Conservation (phyloP, 371 early-diverging fungal species). For the Thermomucor indicae-seudaticae region DNA sequence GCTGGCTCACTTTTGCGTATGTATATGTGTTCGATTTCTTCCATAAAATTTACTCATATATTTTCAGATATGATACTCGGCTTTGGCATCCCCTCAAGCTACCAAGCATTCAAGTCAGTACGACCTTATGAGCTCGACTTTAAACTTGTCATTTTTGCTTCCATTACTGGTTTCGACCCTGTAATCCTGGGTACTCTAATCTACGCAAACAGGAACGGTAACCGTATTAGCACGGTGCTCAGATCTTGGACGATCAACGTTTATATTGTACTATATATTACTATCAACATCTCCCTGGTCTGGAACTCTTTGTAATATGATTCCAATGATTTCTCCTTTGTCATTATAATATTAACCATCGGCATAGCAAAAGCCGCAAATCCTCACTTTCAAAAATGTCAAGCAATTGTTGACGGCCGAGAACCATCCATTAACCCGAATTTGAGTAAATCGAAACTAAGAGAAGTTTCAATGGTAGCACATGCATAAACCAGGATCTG, state of each 20-base stretch:
- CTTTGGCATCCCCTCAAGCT: constrained; percentile 64
- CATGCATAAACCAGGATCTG: no score
- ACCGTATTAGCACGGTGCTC: constrained; percentile 35
- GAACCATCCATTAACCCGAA: no score
- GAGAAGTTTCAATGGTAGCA: no score
- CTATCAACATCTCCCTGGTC: constrained; percentile 33
- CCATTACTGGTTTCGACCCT: constrained; percentile 41
- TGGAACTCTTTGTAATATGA: constrained; percentile 30
- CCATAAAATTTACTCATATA: no score
- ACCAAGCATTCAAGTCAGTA: constrained; percentile 41
- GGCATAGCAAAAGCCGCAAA: no score
- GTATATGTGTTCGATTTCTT: no score
- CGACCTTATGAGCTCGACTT: constrained; percentile 40
- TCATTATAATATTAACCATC: no score
- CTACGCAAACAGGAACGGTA: constrained; percentile 48
- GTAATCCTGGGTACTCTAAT: constrained; percentile 48
- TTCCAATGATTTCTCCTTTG: no score
- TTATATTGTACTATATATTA: constrained; percentile 37
- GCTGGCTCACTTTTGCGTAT: constrained; percentile 78
- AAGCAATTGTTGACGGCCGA: no score
- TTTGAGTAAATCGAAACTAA: no score
- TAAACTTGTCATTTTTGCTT: constrained; percentile 52
- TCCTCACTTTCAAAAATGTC: no score
- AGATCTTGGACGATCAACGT: constrained; percentile 49
- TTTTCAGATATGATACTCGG: constrained; percentile 69